Conservation (phyloP, 2,329 filamentous ascomycete species). For the Apiospora koreana region DNA sequence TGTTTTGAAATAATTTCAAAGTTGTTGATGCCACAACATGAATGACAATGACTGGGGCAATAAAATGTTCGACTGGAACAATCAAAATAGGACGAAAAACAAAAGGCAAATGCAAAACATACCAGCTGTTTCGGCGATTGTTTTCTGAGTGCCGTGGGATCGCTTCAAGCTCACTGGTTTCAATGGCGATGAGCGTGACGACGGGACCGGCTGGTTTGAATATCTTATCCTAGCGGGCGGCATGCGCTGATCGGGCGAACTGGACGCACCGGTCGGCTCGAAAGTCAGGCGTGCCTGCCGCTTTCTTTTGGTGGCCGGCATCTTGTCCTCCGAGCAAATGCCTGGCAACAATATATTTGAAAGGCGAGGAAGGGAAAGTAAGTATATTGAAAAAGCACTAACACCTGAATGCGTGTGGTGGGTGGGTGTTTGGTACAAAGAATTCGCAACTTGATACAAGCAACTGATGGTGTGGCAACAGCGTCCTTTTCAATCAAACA, state of each 20-base stretch:
- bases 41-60: not conserved
- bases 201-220: conserved; percentile 18
- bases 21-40: not conserved
- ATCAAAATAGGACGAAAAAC: not conserved
- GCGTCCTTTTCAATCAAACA: not conserved
- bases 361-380: not conserved
- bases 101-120: not conserved
- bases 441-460: not conserved
- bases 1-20: no score
- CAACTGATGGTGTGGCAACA: not conserved
- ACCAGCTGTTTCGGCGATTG: not conserved
- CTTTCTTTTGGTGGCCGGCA: conserved; percentile 23
- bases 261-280: conserved; percentile 26
- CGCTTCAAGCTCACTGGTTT: conserved; percentile 16
- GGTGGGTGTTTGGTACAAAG: not conserved
- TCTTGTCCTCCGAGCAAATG: not conserved
- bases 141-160: conserved; percentile 8
- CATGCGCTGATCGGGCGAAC: conserved; percentile 21
- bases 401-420: not conserved
- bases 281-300: conserved; percentile 33
- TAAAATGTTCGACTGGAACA: not conserved
- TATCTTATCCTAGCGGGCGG: conserved; percentile 32
- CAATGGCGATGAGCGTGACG: conserved; percentile 17
- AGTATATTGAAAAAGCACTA: not conserved
- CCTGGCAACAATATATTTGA: not conserved